Evolutionary conservation across 202 grass and related monocot species (phyloP), one percentile per base, ranked within the genome.

Genomic region (Zoysia matrella): DNA sequence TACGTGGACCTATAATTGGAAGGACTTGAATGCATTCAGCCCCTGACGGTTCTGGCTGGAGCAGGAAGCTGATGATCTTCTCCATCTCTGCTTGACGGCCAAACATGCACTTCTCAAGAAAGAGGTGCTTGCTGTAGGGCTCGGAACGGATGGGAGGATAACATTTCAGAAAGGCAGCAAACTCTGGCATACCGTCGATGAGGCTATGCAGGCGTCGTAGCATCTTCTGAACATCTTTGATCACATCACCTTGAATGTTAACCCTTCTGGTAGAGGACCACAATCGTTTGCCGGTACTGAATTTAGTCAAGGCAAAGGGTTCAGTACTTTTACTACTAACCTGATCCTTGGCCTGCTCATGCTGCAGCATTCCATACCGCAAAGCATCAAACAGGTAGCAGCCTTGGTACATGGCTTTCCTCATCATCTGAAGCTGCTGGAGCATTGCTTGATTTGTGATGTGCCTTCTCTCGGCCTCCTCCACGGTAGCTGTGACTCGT

Each of bases 381-480:
- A 66, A 72, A 8, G 11, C 72, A 72, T 87, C 85, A 65, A 82
- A 50, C 53, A 80, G 11, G 42, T 69, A 80, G 13, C 5, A 50
- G 8, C 75, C 86, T 80, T 9, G 68, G 10, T 84, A 73, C 47
- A 75, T 55, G 3, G 6, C 63, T 5, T 88, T 63, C 18, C 11
- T 75, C 9, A 83, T 16, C 60, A 73, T 13, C 15, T 44, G 9
- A 5, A 88, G 76, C 8, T 88, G 81, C 2, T 30, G 54, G 13
- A 84, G 53, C 86, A 88, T 88, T 18, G 49, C 63, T 49, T 30
- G 41, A 44, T 84, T 84, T 2, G 56, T 83, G 30, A 79, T 42
- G 11, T 47, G 30, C 41, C 81, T 57, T 0, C 70, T 16, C 18
- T 84, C 75, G 0, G 70, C 76, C 75, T 88, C 81, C 75, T 84